Base-by-base conservation (phyloP, 768 basidiomycete species). In the Russula earlei region DNA sequence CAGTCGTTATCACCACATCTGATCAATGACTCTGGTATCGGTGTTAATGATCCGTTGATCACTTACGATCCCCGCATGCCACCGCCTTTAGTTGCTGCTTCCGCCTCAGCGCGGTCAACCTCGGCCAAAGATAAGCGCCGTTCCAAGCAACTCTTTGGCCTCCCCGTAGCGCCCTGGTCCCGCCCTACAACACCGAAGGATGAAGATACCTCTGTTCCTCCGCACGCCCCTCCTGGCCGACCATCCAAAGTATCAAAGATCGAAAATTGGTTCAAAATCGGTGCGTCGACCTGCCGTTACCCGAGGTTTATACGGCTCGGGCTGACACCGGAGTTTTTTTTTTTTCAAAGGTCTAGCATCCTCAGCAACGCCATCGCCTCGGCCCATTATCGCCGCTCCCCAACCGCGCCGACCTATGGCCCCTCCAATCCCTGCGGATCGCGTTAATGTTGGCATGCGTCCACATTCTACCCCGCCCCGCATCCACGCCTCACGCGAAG, bases 61-160 rank as follows among this genome's bases (percentile, higher is more conserved):
- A n/a, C 50, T 15, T 61, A 62, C 40, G 55, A 62, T 44, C 59
- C 49, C 20, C 55, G 38, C 43, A 62, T 62, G 55, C 62, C 59
- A 22, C 55, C 62, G 31, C 59, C 62, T n/a, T 40, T 59, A 33
- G 52, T 57, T 10, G 59, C 52, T 14, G 36, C 24, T 17, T 36
- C 54, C 9, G 15, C 57, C 65, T n/a, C 69, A 34, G 17, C n/a
- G 19, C 58, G 54, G 9, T 52, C 47, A 33, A 55, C 58, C 42
- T 44, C 68, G 31, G 68, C 71, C 9, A 58, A 37, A 67, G 72
- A 61, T 22, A 75, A 73, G 59, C 53, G 52, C 27, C 66, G 69
- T 15, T 70, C 74, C 62, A 76, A 72, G 61, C 65, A 76, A 41
- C 65, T 80, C 25, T 80, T 79, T 62, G 74, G 73, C 14, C 48